Evolutionary conservation across 2,329 filamentous ascomycete species (phyloP), one percentile per base, ranked within the genome.

Genomic region (Fusarium acutatum): DNA sequence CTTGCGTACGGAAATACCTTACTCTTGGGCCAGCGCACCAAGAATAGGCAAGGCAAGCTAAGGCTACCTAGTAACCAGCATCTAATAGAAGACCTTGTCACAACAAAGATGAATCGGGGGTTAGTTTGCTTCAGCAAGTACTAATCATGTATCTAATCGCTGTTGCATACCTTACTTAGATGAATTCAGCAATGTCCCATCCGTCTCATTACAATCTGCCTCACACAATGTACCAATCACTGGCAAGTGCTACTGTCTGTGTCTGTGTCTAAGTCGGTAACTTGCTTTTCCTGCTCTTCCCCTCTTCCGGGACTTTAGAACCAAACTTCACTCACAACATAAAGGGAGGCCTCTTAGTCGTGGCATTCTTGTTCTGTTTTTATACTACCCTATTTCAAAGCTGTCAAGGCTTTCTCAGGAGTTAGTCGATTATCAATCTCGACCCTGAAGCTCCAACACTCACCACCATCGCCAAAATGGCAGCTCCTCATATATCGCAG

Each of bases 391-490:
- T 35, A 35, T 60, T 43, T 32, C 30, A 30, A 40, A 30, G 18
- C 41, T 28, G 13, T 13, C 13, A 24, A 22, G 24, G 10, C 60
- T 34, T 26, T 38, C 41, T 30, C 6, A 56, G 50, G n/a, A 26
- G 43, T 24, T 56, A 15, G 17, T 46, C 46, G 34, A 34, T 34
- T 53, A 35, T 47, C 57, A 37, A 37, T 49, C 37, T 38, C 18
- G 35, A 58, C 26, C 41, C 40, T 28, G 30, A 37, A 40, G 54
- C 34, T 52, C 59, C 44, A 53, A 67, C 66, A 65, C 34, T 50
- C 44, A 47, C 37, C 47, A 60, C 37, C 62, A 64, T 57, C 60
- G 62, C 61, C 68, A 78, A 71, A 59, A 75, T 77, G 75, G 49
- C 53, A 40, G 53, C 52, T 46, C 32, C 61, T 60, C 65, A 74